phyloP scores from a whole-genome alignment of 2,329 filamentous ascomycete genomes.

The Fusarium sp. region DNA sequence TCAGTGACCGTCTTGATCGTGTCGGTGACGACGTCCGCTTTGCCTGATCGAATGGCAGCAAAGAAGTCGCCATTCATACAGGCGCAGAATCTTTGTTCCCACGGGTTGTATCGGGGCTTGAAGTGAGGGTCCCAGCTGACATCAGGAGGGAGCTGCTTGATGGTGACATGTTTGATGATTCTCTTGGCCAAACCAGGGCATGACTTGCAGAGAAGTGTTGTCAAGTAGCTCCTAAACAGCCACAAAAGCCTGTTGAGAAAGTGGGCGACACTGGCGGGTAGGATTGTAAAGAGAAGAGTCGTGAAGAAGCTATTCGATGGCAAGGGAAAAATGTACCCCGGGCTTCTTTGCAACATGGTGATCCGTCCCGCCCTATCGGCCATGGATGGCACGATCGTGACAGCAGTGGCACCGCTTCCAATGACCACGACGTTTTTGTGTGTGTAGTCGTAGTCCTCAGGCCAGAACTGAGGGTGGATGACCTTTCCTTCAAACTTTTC shows the following conservation, averaged over 20 bases:
- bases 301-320: slow-evolving; percentile 56
- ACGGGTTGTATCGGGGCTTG: slow-evolving; percentile 66
- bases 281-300: slow-evolving; percentile 51
- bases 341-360: slow-evolving; percentile 78
- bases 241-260: slow-evolving; percentile 62
- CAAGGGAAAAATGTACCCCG: slow-evolving; percentile 69
- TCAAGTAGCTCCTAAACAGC: slow-evolving; percentile 56
- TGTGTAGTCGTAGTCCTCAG: slow-evolving; percentile 72
- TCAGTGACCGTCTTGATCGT: slow-evolving; percentile 59
- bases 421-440: slow-evolving; percentile 75
- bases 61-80: slow-evolving; percentile 62
- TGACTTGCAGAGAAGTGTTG: slow-evolving; percentile 60
- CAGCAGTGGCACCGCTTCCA: slow-evolving; percentile 75
- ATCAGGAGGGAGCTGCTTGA: slow-evolving; percentile 60
- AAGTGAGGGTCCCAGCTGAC: slow-evolving; percentile 66
- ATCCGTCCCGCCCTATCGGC: slow-evolving; percentile 68
- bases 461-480: slow-evolving; percentile 82
- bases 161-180: slow-evolving; percentile 57
- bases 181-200: slow-evolving; percentile 60
- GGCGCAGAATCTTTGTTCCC: slow-evolving; percentile 78
- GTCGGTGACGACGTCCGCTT: slow-evolving; percentile 58
- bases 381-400: slow-evolving; percentile 73
- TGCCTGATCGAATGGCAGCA: slow-evolving; percentile 53
- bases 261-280: slow-evolving; percentile 59
- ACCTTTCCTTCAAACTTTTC: slow-evolving; percentile 55